A percentile compares a stretch with the other conserved stretches of the same genome.
Conservation (phyloP, 257 asterid genomes). For the Nicotiana noctiflora region DNA sequence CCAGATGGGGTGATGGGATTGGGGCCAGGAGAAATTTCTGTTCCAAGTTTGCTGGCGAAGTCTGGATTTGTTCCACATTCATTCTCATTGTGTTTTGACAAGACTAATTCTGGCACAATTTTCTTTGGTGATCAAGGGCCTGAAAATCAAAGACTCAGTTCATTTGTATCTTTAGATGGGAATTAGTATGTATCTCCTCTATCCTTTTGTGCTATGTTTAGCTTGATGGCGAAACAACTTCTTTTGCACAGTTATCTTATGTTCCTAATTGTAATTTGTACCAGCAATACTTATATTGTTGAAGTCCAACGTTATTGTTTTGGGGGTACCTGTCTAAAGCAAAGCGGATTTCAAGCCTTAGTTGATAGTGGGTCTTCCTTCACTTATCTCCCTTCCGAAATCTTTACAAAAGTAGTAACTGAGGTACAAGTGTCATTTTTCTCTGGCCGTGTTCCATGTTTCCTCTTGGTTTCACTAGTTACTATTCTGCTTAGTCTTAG, state of each 20-base stretch:
- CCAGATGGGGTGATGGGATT: slow-evolving; percentile 84
- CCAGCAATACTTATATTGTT: slow-evolving; percentile 40
- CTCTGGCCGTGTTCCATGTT: slow-evolving; percentile 13
- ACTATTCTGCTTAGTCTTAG: background rate
- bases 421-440: slow-evolving; percentile 36
- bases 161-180: slow-evolving; percentile 39
- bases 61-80: slow-evolving; percentile 67
- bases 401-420: slow-evolving; percentile 36
- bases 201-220: background rate
- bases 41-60: slow-evolving; percentile 69
- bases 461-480: background rate
- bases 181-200: slow-evolving; percentile 29
- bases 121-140: slow-evolving; percentile 80
- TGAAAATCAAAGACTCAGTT: slow-evolving; percentile 45
- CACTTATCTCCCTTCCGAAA: slow-evolving; percentile 54
- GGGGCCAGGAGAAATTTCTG: slow-evolving; percentile 74
- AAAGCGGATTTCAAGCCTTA: slow-evolving; percentile 45
- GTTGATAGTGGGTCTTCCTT: slow-evolving; percentile 82
- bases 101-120: slow-evolving; percentile 63
- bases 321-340: slow-evolving; percentile 46
- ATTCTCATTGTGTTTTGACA: slow-evolving; percentile 70
- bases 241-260: background rate
- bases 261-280: slow-evolving; percentile 11
- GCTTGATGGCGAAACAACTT: background rate
- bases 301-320: slow-evolving; percentile 55